Base-by-base conservation (phyloP, 2,329 filamentous ascomycete genomes). In the Penicillium sp. region DNA sequence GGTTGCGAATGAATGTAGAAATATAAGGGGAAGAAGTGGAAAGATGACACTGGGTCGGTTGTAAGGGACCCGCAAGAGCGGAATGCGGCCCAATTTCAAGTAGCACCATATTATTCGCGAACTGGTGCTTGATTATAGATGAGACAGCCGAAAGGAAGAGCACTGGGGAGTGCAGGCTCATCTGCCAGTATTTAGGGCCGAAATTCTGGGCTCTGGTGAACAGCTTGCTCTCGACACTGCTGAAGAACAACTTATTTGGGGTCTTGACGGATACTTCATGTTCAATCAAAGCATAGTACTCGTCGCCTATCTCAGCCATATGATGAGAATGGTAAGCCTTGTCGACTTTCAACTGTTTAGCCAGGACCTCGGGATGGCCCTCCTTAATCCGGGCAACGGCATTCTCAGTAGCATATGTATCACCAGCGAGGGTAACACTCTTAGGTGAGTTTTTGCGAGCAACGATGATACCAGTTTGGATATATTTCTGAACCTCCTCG, bases 11-110 rank as follows among this genome's bases (percentile, higher is more conserved):
- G 3, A 62, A 24, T 2, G 61, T 42, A 13, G 54, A 48, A 4
- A 42, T 20, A 31, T 61, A 61, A 5, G 53, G 40, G 8, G 38
- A 46, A 20, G 43, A 37, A 20, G 34, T 24, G 4, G 32, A 40
- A 10, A 32, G 38, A 9, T 53, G 35, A 3, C 20, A 34, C 32
- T 61, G 34, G 2, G 63, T 66, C 20, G 67, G 60, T 3, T 55
- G 48, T 16, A 66, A 13, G 3, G 74, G 74, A 0, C 69, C 73
- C 2, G 61, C 62, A 2, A 77, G 62, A 0, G 73, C 70, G 9
- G 71, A 67, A 49, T 76, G 74, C 1, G 75, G 73, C 0, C 74
- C 72, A 38, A 72, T 53, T 52, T 74, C 69, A 2, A 73, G 13
- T 1, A 67, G 47, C 1, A 68, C 42, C n/a, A 65, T 59, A 22